Evolutionary conservation across 306 rosid genomes (phyloP).

Genomic region (Dryas octopetala): DNA sequence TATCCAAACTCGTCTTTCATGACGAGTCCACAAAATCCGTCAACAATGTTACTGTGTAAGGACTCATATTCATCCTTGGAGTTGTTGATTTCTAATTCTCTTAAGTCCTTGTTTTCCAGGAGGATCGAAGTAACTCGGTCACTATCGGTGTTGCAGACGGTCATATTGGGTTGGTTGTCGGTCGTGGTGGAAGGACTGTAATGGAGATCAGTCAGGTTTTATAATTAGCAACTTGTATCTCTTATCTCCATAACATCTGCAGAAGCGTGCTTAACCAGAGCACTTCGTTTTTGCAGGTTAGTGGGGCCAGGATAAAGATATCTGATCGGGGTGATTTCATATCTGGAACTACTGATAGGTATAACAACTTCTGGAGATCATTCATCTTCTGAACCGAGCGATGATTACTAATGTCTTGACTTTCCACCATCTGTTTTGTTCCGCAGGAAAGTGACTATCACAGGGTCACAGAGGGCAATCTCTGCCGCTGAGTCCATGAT

Average conservation of each 20-base stretch:
- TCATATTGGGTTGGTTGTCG: constrained; percentile 95
- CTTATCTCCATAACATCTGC: constrained; percentile 12
- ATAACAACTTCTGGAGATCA: background rate
- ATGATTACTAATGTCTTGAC: background rate
- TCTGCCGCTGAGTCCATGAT: constrained; percentile 86
- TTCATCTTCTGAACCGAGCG: constrained; percentile 9
- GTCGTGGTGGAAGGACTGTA: constrained; percentile 97
- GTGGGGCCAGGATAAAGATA: constrained; percentile 98
- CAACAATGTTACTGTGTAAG: background rate
- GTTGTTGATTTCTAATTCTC: background rate
- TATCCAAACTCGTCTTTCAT: background rate
- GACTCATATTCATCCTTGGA: background rate
- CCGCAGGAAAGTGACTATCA: constrained; percentile 94
- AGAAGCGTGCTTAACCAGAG: constrained; percentile 16
- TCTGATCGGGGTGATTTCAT: constrained; percentile 97
- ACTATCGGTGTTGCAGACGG: constrained; percentile 88
- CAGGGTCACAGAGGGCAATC: constrained; percentile 93
- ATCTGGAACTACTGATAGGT: constrained; percentile 98
- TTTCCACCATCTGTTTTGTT: constrained; percentile 10
- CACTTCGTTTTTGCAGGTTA: constrained; percentile 53
- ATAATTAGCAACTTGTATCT: constrained; percentile 20
- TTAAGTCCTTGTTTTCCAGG: constrained; percentile 53
- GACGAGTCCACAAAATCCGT: background rate
- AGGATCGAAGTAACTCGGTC: constrained; percentile 77
- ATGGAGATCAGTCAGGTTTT: constrained; percentile 92